A percentile compares a stretch with the other conserved stretches of the same genome.
Evolutionary conservation across 1,139 yeast species (phyloP).

Genomic region (Hyphopichia khmerensis): DNA sequence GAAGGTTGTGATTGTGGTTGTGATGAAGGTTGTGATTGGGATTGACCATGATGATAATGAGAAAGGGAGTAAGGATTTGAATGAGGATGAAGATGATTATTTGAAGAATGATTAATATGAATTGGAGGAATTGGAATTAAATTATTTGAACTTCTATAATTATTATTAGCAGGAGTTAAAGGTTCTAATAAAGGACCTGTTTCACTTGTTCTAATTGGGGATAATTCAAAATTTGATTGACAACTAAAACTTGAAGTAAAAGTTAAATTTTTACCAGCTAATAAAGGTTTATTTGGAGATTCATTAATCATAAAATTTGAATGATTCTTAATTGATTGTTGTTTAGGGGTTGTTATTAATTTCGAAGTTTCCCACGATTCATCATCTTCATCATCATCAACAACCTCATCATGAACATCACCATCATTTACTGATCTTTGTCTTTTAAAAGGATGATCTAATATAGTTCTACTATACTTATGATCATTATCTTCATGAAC

Average conservation of each 20-base stretch:
- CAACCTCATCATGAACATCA: background rate
- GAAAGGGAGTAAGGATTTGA: constrained; percentile 10
- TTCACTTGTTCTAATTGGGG: constrained; percentile 56
- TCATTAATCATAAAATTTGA: constrained; percentile 32
- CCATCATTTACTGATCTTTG: constrained; percentile 8
- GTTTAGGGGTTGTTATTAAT: constrained; percentile 10
- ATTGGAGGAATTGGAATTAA: background rate
- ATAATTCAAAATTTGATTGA: constrained; percentile 59
- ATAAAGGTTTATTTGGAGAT: constrained; percentile 40
- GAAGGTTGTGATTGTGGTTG: too few relatives aligned
- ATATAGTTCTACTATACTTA: constrained; percentile 1
- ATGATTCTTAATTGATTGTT: constrained; percentile 3
- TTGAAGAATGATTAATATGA: constrained; percentile 6
- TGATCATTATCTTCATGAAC: constrained; percentile 11
- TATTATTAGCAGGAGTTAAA: constrained; percentile 43
- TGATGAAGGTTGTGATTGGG: background rate
- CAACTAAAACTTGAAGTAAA: constrained; percentile 65
- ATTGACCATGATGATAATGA: constrained; percentile 4
- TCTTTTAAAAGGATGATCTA: constrained; percentile 8
- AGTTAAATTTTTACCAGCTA: constrained; percentile 45
- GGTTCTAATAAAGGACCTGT: constrained; percentile 67
- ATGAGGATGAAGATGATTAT: constrained; percentile 10
- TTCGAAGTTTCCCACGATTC: background rate
- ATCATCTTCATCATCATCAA: background rate
- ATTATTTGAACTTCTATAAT: constrained; percentile 5